Percentiles rank a stretch among this genome's conserved stretches.
These are phyloP conservation scores for Flaveria bidentis DNA, from an alignment of 129 eudicot genomes.

Conservation along the genomic window DNA sequence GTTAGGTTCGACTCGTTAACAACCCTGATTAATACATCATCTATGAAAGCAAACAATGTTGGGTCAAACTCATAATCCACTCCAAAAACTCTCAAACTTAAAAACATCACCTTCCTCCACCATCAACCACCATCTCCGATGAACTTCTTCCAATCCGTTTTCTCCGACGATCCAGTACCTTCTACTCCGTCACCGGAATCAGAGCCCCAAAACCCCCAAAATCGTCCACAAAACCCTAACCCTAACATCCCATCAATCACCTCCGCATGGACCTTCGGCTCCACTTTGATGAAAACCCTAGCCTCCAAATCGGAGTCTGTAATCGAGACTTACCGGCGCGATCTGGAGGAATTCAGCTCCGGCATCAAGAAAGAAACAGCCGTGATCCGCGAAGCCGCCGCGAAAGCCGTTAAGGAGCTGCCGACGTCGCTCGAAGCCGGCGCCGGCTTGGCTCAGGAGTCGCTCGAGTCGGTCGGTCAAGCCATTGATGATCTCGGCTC, in stretches of 20 bases:
- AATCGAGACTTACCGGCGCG: slow-evolving; percentile 66
- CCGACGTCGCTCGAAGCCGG: slow-evolving; percentile 75
- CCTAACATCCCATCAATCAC: slow-evolving; percentile 40
- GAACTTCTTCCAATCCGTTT: slow-evolving; percentile 86
- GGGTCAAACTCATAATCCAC: no score
- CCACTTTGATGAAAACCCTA: slow-evolving; percentile 49
- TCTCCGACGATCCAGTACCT: slow-evolving; percentile 59
- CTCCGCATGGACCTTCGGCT: slow-evolving; percentile 64
- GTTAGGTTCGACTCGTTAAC: no score
- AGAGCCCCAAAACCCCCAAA: slow-evolving; percentile 16
- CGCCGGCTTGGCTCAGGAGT: slow-evolving; percentile 78
- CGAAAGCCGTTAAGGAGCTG: slow-evolving; percentile 59
- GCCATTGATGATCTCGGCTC: slow-evolving; percentile 69
- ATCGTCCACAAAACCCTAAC: slow-evolving; percentile 27
- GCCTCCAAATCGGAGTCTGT: slow-evolving; percentile 78
- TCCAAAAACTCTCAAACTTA: no score
- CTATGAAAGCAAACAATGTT: no score
- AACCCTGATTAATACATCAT: no score
- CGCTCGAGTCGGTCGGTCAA: slow-evolving; percentile 85
- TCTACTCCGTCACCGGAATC: slow-evolving; percentile 28
- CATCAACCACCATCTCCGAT: slow-evolving; percentile 28
- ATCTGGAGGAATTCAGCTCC: slow-evolving; percentile 73
- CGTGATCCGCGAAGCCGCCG: slow-evolving; percentile 61
- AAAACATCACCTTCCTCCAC: not conserved
- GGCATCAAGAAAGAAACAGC: slow-evolving; percentile 66